Evolutionary conservation across 768 basidiomycete genomes (phyloP).

Genomic region (Pleurotus pulmonarius): DNA sequence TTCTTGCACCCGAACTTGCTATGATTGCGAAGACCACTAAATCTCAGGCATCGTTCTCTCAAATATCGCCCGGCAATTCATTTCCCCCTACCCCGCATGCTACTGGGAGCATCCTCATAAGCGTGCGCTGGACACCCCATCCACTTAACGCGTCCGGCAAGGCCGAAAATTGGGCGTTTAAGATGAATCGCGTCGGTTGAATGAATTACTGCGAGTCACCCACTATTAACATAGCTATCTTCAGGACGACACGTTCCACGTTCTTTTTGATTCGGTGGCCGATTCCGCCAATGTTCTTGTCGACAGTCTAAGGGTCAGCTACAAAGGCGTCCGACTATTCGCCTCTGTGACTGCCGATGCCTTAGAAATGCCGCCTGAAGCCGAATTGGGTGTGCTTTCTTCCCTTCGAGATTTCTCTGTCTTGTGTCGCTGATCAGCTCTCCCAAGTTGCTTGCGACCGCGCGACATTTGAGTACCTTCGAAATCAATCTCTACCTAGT

Average conservation of each 20-base stretch:
- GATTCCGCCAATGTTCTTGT: slow-evolving; percentile 51
- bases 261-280: slow-evolving; percentile 62
- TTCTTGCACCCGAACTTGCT: slow-evolving; percentile 61
- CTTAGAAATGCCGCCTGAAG: slow-evolving; percentile 65
- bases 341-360: slow-evolving; percentile 65
- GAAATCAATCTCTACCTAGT: slow-evolving; percentile 14
- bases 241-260: slow-evolving; percentile 63
- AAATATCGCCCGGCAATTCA: slow-evolving; percentile 18
- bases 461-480: slow-evolving; percentile 60
- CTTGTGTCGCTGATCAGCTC: not conserved
- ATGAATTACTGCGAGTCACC: not conserved
- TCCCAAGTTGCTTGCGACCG: slow-evolving; percentile 64
- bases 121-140: slow-evolving; percentile 65
- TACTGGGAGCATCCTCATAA: slow-evolving; percentile 42
- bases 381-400: slow-evolving; percentile 52
- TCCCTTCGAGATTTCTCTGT: not conserved
- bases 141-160: slow-evolving; percentile 43
- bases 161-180: slow-evolving; percentile 45
- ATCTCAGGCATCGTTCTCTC: slow-evolving; percentile 3
- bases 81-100: slow-evolving; percentile 22
- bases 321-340: slow-evolving; percentile 61
- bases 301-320: slow-evolving; percentile 55
- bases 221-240: not conserved
- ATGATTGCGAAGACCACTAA: slow-evolving; percentile 43
- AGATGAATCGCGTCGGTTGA: slow-evolving; percentile 48